Conservation (phyloP, 225 moss, liverwort and hornwort genomes). For the Pseudoscleropodium purum region DNA sequence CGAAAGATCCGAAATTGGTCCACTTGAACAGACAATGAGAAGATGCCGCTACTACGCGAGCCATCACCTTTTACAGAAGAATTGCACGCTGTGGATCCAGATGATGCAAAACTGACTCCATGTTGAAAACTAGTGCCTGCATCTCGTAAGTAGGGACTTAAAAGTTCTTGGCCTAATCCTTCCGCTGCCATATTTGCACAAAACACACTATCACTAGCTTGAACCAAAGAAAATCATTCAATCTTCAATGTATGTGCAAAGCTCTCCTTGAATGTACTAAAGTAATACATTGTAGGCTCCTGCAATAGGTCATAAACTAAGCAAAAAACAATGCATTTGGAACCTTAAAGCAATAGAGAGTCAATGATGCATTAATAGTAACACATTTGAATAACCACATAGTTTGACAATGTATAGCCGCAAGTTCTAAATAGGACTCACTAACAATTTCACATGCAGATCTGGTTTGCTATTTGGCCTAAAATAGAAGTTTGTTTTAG, state of each 20-base stretch:
- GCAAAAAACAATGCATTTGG: background rate
- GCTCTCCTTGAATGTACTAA: background rate
- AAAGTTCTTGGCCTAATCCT: background rate
- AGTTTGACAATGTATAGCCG: background rate
- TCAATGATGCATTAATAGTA: background rate
- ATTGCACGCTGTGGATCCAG: conserved; percentile 6
- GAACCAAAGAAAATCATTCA: background rate
- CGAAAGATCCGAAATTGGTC: conserved; percentile 31
- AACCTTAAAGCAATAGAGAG: background rate
- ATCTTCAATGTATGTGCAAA: background rate
- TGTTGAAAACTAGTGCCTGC: background rate
- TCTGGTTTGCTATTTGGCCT: background rate
- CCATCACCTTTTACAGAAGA: background rate
- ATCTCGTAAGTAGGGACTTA: conserved; percentile 14
- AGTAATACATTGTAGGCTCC: background rate
- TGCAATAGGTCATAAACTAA: background rate
- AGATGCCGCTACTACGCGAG: background rate
- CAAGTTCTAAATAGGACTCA: background rate
- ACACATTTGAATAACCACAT: background rate
- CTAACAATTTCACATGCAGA: background rate
- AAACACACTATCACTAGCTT: background rate
- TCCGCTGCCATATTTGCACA: conserved; percentile 1
- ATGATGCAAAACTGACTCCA: conserved; percentile 27
- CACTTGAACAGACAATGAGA: conserved; percentile 7
- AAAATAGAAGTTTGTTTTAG: background rate